phyloP scores from a whole-genome alignment of 2,329 filamentous ascomycete species.

The Rhexocercosporidium sp. region DNA sequence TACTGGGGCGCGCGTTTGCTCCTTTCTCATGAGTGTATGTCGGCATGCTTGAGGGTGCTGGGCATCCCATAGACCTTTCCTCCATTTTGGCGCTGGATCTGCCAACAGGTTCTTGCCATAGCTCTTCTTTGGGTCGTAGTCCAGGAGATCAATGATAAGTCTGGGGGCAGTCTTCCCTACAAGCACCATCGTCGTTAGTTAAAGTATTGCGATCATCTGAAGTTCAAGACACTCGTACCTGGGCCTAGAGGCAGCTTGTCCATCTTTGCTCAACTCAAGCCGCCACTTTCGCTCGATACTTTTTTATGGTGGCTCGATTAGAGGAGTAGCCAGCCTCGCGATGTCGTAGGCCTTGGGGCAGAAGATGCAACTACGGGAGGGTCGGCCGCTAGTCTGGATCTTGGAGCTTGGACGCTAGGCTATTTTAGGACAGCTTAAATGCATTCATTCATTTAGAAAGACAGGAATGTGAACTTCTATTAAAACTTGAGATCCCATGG shows the following conservation, averaged over 20 bases:
- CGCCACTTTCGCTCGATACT: not conserved
- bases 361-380: not conserved
- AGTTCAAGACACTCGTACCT: constrained; percentile 23
- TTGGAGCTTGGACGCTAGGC: too few relatives aligned
- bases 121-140: constrained; percentile 45
- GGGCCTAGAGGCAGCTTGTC: constrained; percentile 22
- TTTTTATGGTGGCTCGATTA: not conserved
- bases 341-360: not conserved
- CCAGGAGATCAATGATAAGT: constrained; percentile 50
- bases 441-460: too few relatives aligned
- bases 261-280: constrained; percentile 1
- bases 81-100: constrained; percentile 59
- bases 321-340: not conserved
- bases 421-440: too few relatives aligned
- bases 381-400: too few relatives aligned
- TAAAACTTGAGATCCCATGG: too few relatives aligned
- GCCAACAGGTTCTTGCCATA: constrained; percentile 56
- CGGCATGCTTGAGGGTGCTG: constrained; percentile 49
- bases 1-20: constrained; percentile 54
- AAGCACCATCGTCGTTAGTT: constrained; percentile 24
- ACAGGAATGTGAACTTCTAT: too few relatives aligned
- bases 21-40: constrained; percentile 64
- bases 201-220: not conserved
- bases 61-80: constrained; percentile 19
- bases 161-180: constrained; percentile 57